Percentiles rank a stretch among this genome's conserved stretches.
phyloP scores from a whole-genome alignment of 208 protist species.

The Angomonas desouzai region DNA sequence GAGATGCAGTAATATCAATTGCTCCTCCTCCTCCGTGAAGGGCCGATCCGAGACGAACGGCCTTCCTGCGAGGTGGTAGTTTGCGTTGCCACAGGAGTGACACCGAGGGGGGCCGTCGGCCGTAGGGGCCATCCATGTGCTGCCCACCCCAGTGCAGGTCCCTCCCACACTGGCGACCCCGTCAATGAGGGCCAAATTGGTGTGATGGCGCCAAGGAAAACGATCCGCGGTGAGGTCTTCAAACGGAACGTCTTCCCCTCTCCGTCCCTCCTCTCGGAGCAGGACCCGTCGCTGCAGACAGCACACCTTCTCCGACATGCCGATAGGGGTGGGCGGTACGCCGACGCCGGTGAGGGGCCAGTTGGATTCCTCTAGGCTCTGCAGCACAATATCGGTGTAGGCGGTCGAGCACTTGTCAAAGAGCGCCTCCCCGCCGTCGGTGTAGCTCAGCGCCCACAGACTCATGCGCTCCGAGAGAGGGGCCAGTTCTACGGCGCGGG shows the following conservation, averaged over 20 bases:
- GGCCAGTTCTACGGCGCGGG: constrained; percentile 36
- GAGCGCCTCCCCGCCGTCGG: constrained; percentile 25
- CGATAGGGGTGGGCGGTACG: constrained; percentile 14
- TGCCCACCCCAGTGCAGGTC: constrained; percentile 61
- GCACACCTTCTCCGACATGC: constrained; percentile 19
- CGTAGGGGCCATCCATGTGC: constrained; percentile 33
- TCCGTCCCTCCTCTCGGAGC: constrained; percentile 3
- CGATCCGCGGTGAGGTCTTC: constrained; percentile 26
- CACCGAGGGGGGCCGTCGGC: constrained; percentile 18
- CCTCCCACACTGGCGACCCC: constrained; percentile 69
- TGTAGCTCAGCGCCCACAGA: constrained; percentile 59
- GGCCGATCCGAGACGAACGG: constrained; percentile 30
- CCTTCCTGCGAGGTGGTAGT: constrained; percentile 45
- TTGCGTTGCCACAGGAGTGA: constrained; percentile 52
- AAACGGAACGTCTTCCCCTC: constrained; percentile 20
- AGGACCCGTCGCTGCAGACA: constrained; percentile 17
- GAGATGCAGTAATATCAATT: constrained; percentile 58
- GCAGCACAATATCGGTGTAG: constrained; percentile 41
- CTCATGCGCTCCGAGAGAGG: constrained; percentile 39
- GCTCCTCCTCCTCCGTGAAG: constrained; percentile 65
- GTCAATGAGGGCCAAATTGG: constrained; percentile 77
- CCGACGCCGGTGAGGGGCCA: constrained; percentile 24
- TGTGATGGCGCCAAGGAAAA: constrained; percentile 60
- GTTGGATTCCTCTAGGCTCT: constrained; percentile 38
- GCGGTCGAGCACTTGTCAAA: constrained; percentile 47